Percentiles rank a stretch among this genome's conserved stretches.
These are phyloP conservation scores for Purshia tridentata DNA, from an alignment of 306 rosid species.

Conservation along the genomic window DNA sequence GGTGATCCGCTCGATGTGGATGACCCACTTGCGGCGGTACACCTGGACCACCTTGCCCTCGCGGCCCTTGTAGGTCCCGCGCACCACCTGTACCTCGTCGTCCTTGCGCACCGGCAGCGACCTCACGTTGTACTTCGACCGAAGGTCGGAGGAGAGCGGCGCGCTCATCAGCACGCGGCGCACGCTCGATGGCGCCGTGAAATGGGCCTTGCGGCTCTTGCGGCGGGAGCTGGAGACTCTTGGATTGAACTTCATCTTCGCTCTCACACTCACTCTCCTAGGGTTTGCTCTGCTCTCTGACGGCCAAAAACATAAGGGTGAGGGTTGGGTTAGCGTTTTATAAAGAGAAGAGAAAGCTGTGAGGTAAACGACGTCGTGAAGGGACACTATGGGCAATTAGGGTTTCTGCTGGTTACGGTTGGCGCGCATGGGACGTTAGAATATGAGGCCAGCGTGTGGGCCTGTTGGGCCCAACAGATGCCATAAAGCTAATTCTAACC, in stretches of 20 bases:
- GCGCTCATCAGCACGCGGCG: conserved; percentile 76
- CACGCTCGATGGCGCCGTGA: conserved; percentile 77
- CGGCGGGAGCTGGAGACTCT: conserved; percentile 82
- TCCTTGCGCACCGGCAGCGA: conserved; percentile 93
- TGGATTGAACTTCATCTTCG: conserved; percentile 65
- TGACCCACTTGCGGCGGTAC: conserved; percentile 90
- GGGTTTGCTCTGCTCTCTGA: conserved; percentile 4
- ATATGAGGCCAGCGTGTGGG: too few relatives aligned
- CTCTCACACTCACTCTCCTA: not conserved
- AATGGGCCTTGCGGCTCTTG: conserved; percentile 88
- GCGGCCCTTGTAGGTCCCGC: conserved; percentile 88
- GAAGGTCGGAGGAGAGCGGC: conserved; percentile 73
- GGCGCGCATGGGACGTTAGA: too few relatives aligned
- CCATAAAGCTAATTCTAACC: too few relatives aligned
- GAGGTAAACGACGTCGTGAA: too few relatives aligned
- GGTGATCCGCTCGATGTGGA: conserved; percentile 86
- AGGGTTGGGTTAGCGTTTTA: too few relatives aligned
- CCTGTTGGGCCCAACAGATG: too few relatives aligned
- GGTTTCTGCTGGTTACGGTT: too few relatives aligned
- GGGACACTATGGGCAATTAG: too few relatives aligned
- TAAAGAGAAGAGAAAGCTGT: too few relatives aligned
- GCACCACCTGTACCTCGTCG: conserved; percentile 84
- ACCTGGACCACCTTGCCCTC: conserved; percentile 91
- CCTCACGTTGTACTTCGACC: conserved; percentile 77
- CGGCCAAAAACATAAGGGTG: too few relatives aligned